Evolutionary conservation across 257 asterid species (phyloP).

Genomic region (Solanum chiquidenum): DNA sequence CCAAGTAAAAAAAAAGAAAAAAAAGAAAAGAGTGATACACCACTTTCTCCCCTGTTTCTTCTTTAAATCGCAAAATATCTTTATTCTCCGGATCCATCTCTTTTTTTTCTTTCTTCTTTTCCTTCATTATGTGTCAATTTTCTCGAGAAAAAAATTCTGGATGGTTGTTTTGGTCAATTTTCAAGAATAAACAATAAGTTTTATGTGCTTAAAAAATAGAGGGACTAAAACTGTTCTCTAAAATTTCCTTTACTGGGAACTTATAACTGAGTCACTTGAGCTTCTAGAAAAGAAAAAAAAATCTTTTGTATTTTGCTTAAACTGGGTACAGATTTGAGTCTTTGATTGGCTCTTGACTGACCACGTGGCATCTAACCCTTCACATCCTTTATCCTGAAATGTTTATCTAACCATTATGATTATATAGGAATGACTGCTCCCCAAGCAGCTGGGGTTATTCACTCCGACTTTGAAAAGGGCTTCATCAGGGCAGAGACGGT

Average conservation of each 20-base stretch:
- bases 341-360: neutral
- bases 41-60: neutral
- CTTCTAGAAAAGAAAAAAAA: neutral
- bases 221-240: neutral
- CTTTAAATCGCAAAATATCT: neutral
- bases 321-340: neutral
- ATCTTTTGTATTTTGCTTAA: neutral
- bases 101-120: neutral
- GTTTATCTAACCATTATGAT: neutral
- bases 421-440: slow-evolving; percentile 96
- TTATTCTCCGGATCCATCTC: neutral
- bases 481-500: slow-evolving; percentile 99
- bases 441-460: slow-evolving; percentile 98
- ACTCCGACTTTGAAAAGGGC: slow-evolving; percentile 96
- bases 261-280: neutral
- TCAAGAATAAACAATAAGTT: neutral
- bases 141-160: neutral
- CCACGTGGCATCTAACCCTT: neutral
- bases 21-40: neutral
- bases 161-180: neutral
- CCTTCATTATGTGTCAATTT: neutral
- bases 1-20: neutral
- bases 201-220: neutral
- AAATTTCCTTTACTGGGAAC: neutral
- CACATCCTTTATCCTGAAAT: slow-evolving; percentile 2